Base-by-base conservation (phyloP, 1,284 basidiomycete species). In the Boletus smithii region DNA sequence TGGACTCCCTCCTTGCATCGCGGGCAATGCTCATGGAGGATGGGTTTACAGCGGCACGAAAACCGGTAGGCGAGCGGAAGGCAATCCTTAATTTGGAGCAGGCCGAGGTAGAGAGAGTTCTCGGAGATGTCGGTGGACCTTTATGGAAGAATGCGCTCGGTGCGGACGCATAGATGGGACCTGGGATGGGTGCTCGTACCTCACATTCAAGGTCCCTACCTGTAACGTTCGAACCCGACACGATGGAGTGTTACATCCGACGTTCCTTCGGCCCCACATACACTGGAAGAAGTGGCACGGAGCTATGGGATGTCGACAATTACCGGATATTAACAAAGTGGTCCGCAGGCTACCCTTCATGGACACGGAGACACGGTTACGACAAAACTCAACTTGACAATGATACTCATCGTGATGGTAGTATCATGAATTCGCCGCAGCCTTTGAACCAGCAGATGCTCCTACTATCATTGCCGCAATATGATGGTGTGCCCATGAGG, bases 1-100 rank as follows among this genome's bases (percentile, higher is more conserved):
- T 88, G 8, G 85, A 88, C 49, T 81, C 83, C 0, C 69, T 90
- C 31, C 75, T 81, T 5, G 79, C 85, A 0, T 82, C 87, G 10
- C 79, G 80, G n/a, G 85, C 85, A 30, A 66, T 91, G 49, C 64
- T 89, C 3, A 70, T 84, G 33, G 88, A 91, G 58, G 80, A 84
- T 32, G 81, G 82, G 0, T 66, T 70, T 3, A 67, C 69, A 4
- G 74, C 74, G 0, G 56, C 71, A 42, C 69, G 80, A 36, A 85
- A 82, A 59, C 65, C 73, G 1, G 75, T 75, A 39, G 74, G 70
- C 6, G 85, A 88, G 48, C 70, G 81, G 44, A 74, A 77, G 50
- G 69, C 89, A 6, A 63, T 86, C 45, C 68, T 91, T 18, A 87
- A 86, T 59, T 57, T 90, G 35, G 88, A 90, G 59, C 76, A 80